These are phyloP conservation scores for Penicillium cinerascens DNA, from an alignment of 495 filamentous ascomycete species.

Conservation along the genomic window DNA sequence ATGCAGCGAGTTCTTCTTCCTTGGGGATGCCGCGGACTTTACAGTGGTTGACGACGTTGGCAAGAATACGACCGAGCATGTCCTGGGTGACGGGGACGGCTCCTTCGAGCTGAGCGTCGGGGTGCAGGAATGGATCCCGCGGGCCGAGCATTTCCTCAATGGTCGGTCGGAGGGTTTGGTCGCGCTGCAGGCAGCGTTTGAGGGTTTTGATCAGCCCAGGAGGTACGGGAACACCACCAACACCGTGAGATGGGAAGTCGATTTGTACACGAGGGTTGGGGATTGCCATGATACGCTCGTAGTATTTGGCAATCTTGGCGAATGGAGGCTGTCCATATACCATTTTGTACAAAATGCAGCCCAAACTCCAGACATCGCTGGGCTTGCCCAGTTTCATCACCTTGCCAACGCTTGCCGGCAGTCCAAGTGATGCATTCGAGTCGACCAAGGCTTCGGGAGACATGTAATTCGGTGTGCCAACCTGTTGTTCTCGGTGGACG, in stretches of 20 bases:
- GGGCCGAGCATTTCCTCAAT: slow-evolving; percentile 69
- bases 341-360: slow-evolving; percentile 97
- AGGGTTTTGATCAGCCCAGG: slow-evolving; percentile 67
- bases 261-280: slow-evolving; percentile 82
- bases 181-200: slow-evolving; percentile 73
- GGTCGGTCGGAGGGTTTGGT: slow-evolving; percentile 72
- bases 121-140: slow-evolving; percentile 78
- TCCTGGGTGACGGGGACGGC: slow-evolving; percentile 73
- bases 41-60: slow-evolving; percentile 73
- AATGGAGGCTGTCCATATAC: slow-evolving; percentile 91
- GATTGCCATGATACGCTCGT: slow-evolving; percentile 73
- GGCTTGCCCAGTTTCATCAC: slow-evolving; percentile 95
- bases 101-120: slow-evolving; percentile 58
- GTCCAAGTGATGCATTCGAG: slow-evolving; percentile 63
- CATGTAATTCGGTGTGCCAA: slow-evolving; percentile 99
- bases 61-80: slow-evolving; percentile 69
- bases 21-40: slow-evolving; percentile 61
- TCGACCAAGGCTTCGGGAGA: slow-evolving; percentile 90
- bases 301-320: slow-evolving; percentile 81
- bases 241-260: slow-evolving; percentile 70
- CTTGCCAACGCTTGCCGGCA: slow-evolving; percentile 59
- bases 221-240: slow-evolving; percentile 72
- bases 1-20: slow-evolving; percentile 65
- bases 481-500: slow-evolving; percentile 90
- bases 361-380: slow-evolving; percentile 92